phyloP scores from a whole-genome alignment of 1,284 basidiomycete genomes.

The Malassezia sympodialis region DNA sequence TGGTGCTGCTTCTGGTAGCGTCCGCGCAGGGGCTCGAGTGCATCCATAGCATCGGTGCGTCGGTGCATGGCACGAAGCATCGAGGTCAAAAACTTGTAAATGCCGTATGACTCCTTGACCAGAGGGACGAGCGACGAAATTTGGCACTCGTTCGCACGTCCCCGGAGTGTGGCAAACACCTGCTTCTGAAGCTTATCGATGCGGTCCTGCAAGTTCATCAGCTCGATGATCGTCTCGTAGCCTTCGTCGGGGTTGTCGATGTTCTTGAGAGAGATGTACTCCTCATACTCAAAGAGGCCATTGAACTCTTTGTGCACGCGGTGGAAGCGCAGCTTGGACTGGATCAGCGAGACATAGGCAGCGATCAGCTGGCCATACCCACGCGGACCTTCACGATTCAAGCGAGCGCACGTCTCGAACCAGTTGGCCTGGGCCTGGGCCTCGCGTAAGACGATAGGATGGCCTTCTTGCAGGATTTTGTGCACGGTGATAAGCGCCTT shows the following conservation, averaged over 20 bases:
- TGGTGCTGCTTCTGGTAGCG: slow-evolving; percentile 45
- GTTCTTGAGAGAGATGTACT: slow-evolving; percentile 48
- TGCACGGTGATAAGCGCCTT: slow-evolving; percentile 48
- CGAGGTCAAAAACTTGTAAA: slow-evolving; percentile 48
- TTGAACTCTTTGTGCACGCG: slow-evolving; percentile 48
- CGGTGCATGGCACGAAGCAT: slow-evolving; percentile 48
- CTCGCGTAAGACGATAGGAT: slow-evolving; percentile 37
- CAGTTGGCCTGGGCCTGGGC: slow-evolving; percentile 45
- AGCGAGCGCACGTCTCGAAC: slow-evolving; percentile 46
- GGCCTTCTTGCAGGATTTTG: slow-evolving; percentile 47
- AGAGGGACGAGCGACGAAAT: slow-evolving; percentile 46
- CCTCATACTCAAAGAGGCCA: slow-evolving; percentile 47
- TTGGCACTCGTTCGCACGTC: slow-evolving; percentile 43
- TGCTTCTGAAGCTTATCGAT: slow-evolving; percentile 47
- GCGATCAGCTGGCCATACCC: slow-evolving; percentile 43
- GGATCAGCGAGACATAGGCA: slow-evolving; percentile 45
- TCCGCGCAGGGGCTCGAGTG: slow-evolving; percentile 43
- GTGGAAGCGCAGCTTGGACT: slow-evolving; percentile 47
- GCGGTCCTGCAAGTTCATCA: slow-evolving; percentile 48
- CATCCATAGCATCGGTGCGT: slow-evolving; percentile 44
- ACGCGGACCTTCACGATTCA: slow-evolving; percentile 27
- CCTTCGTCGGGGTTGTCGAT: slow-evolving; percentile 48
- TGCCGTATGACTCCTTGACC: slow-evolving; percentile 48
- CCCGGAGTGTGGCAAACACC: slow-evolving; percentile 44
- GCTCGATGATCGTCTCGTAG: slow-evolving; percentile 48